A percentile compares a stretch with the other conserved stretches of the same genome.
phyloP scores from a whole-genome alignment of 129 eudicot species.

The Chrysanthemum makinoi region DNA sequence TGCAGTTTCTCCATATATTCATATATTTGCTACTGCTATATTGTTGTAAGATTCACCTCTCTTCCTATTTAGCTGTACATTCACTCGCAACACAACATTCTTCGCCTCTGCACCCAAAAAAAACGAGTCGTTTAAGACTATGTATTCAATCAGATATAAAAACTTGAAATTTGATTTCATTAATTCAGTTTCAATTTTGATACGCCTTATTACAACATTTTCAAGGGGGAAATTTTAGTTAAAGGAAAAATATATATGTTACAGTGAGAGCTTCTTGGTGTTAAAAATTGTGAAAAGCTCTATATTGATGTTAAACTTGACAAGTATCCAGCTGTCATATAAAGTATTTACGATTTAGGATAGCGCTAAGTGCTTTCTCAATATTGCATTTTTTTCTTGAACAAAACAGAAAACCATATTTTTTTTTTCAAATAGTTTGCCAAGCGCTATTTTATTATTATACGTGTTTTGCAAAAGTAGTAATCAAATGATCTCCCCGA shows the following conservation, averaged over 20 bases:
- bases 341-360: too few relatives aligned
- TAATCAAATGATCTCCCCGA: neutral
- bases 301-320: too few relatives aligned
- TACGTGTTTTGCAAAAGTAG: neutral
- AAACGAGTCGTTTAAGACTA: neutral
- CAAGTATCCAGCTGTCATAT: too few relatives aligned
- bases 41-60: slow-evolving; percentile 19
- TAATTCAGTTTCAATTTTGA: neutral
- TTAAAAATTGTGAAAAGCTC: too few relatives aligned
- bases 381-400: too few relatives aligned
- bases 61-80: slow-evolving; percentile 33
- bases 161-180: neutral
- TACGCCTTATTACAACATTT: neutral
- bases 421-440: too few relatives aligned
- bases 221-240: too few relatives aligned
- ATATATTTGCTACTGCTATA: slow-evolving; percentile 22
- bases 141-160: neutral
- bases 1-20: slow-evolving; percentile 24
- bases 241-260: too few relatives aligned
- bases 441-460: too few relatives aligned
- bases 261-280: too few relatives aligned
- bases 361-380: too few relatives aligned
- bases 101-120: slow-evolving; percentile 25
- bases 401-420: too few relatives aligned
- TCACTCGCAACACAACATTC: slow-evolving; percentile 29